Percentiles rank a stretch among this genome's conserved stretches.
Evolutionary conservation across 192 early-diverging fungal genomes (phyloP).

Genomic region (Linnemannia schmuckeri): DNA sequence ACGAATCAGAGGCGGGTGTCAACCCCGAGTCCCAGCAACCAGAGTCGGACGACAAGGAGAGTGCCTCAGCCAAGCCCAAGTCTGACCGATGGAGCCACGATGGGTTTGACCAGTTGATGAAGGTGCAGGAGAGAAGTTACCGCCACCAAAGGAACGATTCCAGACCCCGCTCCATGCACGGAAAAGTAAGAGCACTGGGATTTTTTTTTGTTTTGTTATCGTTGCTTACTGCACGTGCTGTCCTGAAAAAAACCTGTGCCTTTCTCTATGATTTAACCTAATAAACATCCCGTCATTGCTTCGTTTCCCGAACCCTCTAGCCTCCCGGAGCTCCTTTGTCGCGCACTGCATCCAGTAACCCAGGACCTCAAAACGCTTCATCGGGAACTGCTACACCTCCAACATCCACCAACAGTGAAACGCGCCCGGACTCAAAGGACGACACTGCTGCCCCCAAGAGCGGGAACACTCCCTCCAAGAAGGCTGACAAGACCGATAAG

Average conservation of each 20-base stretch:
- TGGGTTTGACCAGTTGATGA: constrained; percentile 66
- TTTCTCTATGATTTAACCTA: background rate
- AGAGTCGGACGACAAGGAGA: constrained; percentile 26
- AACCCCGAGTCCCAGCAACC: constrained; percentile 16
- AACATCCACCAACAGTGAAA: background rate
- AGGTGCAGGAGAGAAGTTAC: constrained; percentile 58
- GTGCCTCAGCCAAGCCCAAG: constrained; percentile 10
- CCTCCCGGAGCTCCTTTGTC: constrained; percentile 17
- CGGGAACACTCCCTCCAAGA: background rate
- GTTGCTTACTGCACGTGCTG: background rate
- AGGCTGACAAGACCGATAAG: background rate
- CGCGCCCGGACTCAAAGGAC: background rate
- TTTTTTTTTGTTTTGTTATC: background rate
- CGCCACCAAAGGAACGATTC: constrained; percentile 39
- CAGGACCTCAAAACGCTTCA: constrained; percentile 3
- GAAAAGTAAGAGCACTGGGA: constrained; percentile 26
- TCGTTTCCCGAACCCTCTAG: background rate
- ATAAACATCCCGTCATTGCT: background rate
- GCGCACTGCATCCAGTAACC: constrained; percentile 20
- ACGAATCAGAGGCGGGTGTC: background rate
- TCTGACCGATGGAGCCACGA: constrained; percentile 63
- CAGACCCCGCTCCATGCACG: constrained; percentile 48
- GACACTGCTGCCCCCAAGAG: background rate
- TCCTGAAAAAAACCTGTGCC: background rate
- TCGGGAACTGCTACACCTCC: background rate